phyloP scores from a whole-genome alignment of 1,284 basidiomycete species.

The Cutaneotrichosporon curvatum region DNA sequence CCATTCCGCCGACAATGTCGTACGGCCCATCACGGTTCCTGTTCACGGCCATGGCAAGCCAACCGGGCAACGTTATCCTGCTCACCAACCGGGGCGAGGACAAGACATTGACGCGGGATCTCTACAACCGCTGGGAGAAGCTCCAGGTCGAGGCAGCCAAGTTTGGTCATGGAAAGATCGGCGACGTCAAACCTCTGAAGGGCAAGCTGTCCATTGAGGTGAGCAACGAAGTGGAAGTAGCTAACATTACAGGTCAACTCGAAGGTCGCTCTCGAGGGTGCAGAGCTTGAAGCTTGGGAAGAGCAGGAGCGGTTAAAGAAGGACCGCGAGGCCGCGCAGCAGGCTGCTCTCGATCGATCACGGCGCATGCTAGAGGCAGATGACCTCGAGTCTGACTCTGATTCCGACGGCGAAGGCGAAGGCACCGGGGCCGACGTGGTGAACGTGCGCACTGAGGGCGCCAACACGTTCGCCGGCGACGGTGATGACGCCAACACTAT shows the following conservation, averaged over 20 bases:
- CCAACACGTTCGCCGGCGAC: slow-evolving; percentile 34
- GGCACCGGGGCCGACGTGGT: slow-evolving; percentile 63
- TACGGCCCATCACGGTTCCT: slow-evolving; percentile 83
- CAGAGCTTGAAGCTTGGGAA: slow-evolving; percentile 74
- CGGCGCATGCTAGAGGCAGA: slow-evolving; percentile 81
- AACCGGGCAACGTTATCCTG: slow-evolving; percentile 74
- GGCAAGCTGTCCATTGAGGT: slow-evolving; percentile 62
- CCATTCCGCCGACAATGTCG: slow-evolving; percentile 84
- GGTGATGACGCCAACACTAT: slow-evolving; percentile 49
- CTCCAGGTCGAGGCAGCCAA: slow-evolving; percentile 65
- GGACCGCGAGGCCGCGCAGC: slow-evolving; percentile 78
- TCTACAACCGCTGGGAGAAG: slow-evolving; percentile 71
- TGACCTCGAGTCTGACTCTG: slow-evolving; percentile 55
- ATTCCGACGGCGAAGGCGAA: slow-evolving; percentile 62
- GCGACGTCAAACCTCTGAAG: slow-evolving; percentile 70
- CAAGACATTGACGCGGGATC: slow-evolving; percentile 65
- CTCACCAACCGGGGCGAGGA: slow-evolving; percentile 72
- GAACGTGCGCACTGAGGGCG: slow-evolving; percentile 42
- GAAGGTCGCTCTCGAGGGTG: slow-evolving; percentile 78
- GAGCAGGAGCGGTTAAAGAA: slow-evolving; percentile 70
- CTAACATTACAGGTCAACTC: slow-evolving; percentile 61
- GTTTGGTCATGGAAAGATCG: slow-evolving; percentile 73
- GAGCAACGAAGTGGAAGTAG: slow-evolving; percentile 21
- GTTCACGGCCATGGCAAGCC: slow-evolving; percentile 74
- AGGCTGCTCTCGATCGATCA: slow-evolving; percentile 73